Base-by-base conservation (phyloP, 805 yeast genomes). In the Zygosaccharomyces pseudorouxii region DNA sequence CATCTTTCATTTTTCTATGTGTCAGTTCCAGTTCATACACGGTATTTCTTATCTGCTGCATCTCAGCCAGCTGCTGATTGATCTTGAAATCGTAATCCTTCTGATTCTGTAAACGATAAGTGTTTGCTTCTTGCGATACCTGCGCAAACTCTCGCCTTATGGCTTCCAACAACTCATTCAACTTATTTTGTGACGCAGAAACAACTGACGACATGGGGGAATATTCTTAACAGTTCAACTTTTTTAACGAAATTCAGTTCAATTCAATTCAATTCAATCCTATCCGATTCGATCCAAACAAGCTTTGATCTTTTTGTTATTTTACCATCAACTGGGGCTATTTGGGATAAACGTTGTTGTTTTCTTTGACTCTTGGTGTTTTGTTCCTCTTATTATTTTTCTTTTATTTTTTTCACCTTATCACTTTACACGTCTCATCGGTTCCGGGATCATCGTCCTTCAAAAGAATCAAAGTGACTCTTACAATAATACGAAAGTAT, bases 21-120 rank as follows among this genome's bases (percentile, higher is more conserved):
- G 96, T 92, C 78, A 84, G 79, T 68, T 92, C 97, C 60, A 92
- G 78, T 65, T 93, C 98, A 64, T 84, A 89, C 25, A 92, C 96
- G 9, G 96, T 88, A 63, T 89, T 95, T 62, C 97, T 80, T 50
- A 92, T 89, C 66, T 87, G 95, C 64, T 89, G 90, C 79, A 92
- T 82, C 69, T 93, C 99, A 46, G 84, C 86, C 49, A 89, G 83
- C 70, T 92, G 97, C 71, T 90, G 97, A 64, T 80, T 84, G 65
- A 89, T 83, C 66, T 90, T 90, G 58, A 84, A 74, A 69, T 92
- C 98, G 59, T 82, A 87, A 65, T 90, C 97, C 67, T 89, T 95
- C 72, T 89, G 92, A 47, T 62, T 62, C 67, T 89, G 96, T 67
- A 87, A 81, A 60, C 92, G 81, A 70, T 82, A 87, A 55, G 81